These are phyloP conservation scores for Phaeodactylum tricornutum DNA, from an alignment of 108 stramenopile genomes.

Conservation along the genomic window DNA sequence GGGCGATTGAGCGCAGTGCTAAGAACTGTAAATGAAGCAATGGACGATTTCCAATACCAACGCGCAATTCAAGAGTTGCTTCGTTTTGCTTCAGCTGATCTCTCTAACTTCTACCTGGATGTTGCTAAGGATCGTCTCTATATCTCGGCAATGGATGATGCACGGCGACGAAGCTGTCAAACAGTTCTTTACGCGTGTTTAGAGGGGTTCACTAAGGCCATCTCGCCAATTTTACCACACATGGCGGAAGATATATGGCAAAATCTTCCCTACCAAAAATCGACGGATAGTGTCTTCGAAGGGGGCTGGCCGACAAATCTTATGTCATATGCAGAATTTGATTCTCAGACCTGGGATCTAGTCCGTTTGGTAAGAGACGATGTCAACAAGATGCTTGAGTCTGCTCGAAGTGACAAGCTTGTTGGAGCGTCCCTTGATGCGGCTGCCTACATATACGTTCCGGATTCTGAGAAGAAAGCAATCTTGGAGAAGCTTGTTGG, in stretches of 20 bases:
- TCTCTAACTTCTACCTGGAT: conserved; percentile 97
- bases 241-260: conserved; percentile 98
- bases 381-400: conserved; percentile 78
- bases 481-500: conserved; percentile 54
- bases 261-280: conserved; percentile 64
- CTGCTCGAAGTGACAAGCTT: conserved; percentile 76
- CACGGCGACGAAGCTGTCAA: conserved; percentile 83
- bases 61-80: conserved; percentile 77
- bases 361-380: conserved; percentile 73
- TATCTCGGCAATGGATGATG: conserved; percentile 79
- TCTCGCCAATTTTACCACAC: conserved; percentile 93
- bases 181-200: conserved; percentile 78
- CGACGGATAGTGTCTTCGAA: conserved; percentile 75
- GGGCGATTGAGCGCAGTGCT: conserved; percentile 64
- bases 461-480: conserved; percentile 40
- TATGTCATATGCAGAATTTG: conserved; percentile 35
- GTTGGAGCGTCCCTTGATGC: conserved; percentile 83
- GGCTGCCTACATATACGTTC: conserved; percentile 61
- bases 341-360: conserved; percentile 57
- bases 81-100: conserved; percentile 81
- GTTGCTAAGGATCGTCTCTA: conserved; percentile 96
- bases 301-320: conserved; percentile 49
- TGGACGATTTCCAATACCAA: conserved; percentile 81
- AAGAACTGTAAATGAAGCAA: conserved; percentile 83
- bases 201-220: conserved; percentile 73